Evolutionary conservation across 2,329 filamentous ascomycete genomes (phyloP).

Genomic region (Simplicillium aogashimaense): DNA sequence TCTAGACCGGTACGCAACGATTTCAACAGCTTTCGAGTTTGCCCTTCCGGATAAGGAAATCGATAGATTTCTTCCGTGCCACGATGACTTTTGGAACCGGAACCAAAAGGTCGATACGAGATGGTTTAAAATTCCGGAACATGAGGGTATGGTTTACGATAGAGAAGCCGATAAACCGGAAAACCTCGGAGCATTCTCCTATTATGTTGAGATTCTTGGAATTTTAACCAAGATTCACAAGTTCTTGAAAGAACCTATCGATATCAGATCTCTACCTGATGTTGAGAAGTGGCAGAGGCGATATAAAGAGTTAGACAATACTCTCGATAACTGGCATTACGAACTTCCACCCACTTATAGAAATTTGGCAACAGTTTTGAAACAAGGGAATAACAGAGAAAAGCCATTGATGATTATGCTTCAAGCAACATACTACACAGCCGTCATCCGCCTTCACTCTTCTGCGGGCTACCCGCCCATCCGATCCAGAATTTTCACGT

Average conservation of each 20-base stretch:
- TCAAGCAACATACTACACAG: constrained; percentile 81
- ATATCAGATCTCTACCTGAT: constrained; percentile 74
- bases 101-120: constrained; percentile 78
- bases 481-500: constrained; percentile 78
- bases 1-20: constrained; percentile 80
- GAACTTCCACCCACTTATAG: constrained; percentile 74
- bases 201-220: constrained; percentile 82
- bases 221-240: constrained; percentile 82
- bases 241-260: constrained; percentile 80
- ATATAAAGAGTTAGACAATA: constrained; percentile 76
- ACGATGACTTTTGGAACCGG: constrained; percentile 75
- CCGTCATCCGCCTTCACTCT: constrained; percentile 82
- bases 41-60: constrained; percentile 84
- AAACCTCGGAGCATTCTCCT: constrained; percentile 78
- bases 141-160: constrained; percentile 36
- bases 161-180: constrained; percentile 61
- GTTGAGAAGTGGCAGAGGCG: constrained; percentile 84
- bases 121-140: constrained; percentile 57
- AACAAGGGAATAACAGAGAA: constrained; percentile 56
- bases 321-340: constrained; percentile 75
- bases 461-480: constrained; percentile 89
- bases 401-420: constrained; percentile 86
- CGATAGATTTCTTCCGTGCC: constrained; percentile 75
- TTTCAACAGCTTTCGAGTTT: constrained; percentile 88
- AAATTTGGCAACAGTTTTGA: constrained; percentile 72